These are phyloP conservation scores for Pulveroboletus sp. DNA, from an alignment of 768 basidiomycete species.

Conservation along the genomic window DNA sequence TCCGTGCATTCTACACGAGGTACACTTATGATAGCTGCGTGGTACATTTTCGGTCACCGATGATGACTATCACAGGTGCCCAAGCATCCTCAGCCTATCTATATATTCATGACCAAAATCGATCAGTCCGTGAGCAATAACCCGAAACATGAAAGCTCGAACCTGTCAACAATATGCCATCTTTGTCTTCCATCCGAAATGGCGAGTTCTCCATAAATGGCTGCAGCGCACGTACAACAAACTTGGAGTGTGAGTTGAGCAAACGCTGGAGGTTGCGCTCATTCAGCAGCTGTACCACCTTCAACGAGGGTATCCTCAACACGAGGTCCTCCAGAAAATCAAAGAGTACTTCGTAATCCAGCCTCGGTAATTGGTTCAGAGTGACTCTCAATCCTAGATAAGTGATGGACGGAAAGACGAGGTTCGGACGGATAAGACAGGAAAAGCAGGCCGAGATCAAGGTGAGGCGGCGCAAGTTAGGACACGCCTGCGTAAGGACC, in stretches of 20 bases:
- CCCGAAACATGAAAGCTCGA: neutral
- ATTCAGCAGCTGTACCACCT: slow-evolving; percentile 20
- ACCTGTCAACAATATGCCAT: slow-evolving; percentile 23
- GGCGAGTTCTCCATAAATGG: neutral
- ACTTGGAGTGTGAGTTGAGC: slow-evolving; percentile 14
- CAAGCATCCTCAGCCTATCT: slow-evolving; percentile 14
- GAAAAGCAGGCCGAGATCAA: slow-evolving; percentile 6
- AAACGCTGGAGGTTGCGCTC: slow-evolving; percentile 15
- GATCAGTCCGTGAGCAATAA: neutral
- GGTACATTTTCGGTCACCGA: no score
- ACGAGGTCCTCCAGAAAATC: slow-evolving; percentile 8
- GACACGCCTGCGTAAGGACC: slow-evolving; percentile 14
- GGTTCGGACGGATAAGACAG: neutral
- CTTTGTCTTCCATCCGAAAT: slow-evolving; percentile 24
- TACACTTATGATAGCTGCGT: no score
- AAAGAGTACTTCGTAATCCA: slow-evolving; percentile 10
- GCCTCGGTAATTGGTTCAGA: neutral
- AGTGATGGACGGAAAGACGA: slow-evolving; percentile 13
- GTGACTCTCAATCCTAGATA: slow-evolving; percentile 15
- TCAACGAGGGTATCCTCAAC: slow-evolving; percentile 15
- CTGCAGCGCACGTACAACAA: slow-evolving; percentile 7
- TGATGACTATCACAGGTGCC: slow-evolving; percentile 4
- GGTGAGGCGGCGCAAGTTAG: slow-evolving; percentile 17
- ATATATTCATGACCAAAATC: neutral
- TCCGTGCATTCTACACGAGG: no score